A percentile compares a stretch with the other conserved stretches of the same genome.
Evolutionary conservation across 83 land plant species (phyloP).

Genomic region (Thuja plicata): DNA sequence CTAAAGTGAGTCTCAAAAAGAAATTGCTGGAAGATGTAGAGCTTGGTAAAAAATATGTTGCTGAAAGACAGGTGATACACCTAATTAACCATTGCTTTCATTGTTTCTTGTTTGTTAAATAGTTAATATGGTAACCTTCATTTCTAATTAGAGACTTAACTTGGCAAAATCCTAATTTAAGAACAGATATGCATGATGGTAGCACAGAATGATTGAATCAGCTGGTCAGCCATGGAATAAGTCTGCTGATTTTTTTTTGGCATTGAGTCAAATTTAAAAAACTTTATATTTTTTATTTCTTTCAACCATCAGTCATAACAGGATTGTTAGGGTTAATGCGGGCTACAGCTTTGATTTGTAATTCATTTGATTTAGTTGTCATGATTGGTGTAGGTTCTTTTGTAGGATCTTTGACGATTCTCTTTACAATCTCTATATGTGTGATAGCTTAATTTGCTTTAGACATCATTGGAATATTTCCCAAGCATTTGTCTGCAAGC

Average conservation of each 20-base stretch:
- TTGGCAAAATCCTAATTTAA: neutral
- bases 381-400: neutral
- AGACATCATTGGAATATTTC: neutral
- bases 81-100: neutral
- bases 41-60: slow-evolving; percentile 62
- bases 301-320: neutral
- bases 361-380: neutral
- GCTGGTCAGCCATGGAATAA: neutral
- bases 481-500: neutral
- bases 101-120: neutral
- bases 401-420: neutral
- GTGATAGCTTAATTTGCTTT: neutral
- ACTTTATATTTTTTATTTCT: neutral
- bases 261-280: neutral
- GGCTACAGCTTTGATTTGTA: neutral
- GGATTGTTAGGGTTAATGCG: neutral
- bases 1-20: slow-evolving; percentile 60
- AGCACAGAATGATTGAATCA: neutral
- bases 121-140: neutral
- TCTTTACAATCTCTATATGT: neutral
- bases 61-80: slow-evolving; percentile 67
- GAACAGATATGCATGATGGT: neutral
- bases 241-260: neutral
- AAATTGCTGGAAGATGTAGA: slow-evolving; percentile 65
- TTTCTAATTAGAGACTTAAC: neutral